These are phyloP conservation scores for Fusarium sp. DNA, from an alignment of 2,329 filamentous ascomycete species.

Conservation along the genomic window DNA sequence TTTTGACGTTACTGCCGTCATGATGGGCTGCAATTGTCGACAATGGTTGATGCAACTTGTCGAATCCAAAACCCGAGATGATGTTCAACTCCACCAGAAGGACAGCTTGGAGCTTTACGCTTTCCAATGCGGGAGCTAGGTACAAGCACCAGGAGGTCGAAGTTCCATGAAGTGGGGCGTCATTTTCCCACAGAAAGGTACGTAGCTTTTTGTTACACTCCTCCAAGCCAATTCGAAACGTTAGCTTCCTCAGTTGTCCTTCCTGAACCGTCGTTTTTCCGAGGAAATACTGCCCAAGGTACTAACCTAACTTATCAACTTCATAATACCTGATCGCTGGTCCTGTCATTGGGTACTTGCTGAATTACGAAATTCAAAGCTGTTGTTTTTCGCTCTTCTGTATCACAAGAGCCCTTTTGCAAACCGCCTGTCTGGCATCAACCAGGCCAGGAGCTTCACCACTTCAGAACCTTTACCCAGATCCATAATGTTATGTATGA, in stretches of 20 bases:
- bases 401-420: neutral
- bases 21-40: constrained; percentile 54
- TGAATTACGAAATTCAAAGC: neutral
- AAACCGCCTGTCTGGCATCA: neutral
- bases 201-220: constrained; percentile 20
- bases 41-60: constrained; percentile 53
- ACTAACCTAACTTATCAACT: constrained; percentile 25
- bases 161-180: constrained; percentile 5
- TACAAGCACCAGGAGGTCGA: constrained; percentile 19
- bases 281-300: constrained; percentile 16
- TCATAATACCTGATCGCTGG: neutral
- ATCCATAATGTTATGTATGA: neutral
- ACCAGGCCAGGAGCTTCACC: neutral
- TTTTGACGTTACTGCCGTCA: constrained; percentile 59
- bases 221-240: constrained; percentile 4
- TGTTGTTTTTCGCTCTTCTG: neutral
- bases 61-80: constrained; percentile 44
- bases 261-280: constrained; percentile 42
- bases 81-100: constrained; percentile 50
- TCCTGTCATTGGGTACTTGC: neutral
- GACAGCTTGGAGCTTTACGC: constrained; percentile 61
- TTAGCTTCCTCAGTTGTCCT: neutral
- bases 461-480: neutral
- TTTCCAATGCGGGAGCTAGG: constrained; percentile 28
- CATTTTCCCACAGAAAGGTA: constrained; percentile 31